Percentiles rank a stretch among this genome's conserved stretches.
These are phyloP conservation scores for Tephrocybe sp. DNA, from an alignment of 768 basidiomycete species.

Conservation along the genomic window DNA sequence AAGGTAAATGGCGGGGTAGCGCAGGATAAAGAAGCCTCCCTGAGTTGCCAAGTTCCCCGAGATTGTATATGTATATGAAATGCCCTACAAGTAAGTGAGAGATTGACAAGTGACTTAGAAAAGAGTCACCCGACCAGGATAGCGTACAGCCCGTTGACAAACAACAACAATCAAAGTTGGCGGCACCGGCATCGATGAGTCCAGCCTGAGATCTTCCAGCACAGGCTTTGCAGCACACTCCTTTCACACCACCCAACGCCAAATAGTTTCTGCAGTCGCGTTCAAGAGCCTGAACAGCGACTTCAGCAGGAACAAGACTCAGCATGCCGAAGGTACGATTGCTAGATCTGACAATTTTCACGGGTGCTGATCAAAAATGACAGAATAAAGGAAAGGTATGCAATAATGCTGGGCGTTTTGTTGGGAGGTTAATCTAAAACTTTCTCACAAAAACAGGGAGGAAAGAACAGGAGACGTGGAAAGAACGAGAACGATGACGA, in stretches of 20 bases:
- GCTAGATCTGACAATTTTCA: constrained; percentile 13
- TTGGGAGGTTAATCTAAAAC: not conserved
- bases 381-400: constrained; percentile 79
- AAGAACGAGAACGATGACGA: constrained; percentile 99
- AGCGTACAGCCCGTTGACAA: constrained; percentile 3
- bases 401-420: not conserved
- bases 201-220: constrained; percentile 8
- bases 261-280: constrained; percentile 11
- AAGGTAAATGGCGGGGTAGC: too few relatives aligned
- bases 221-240: not conserved
- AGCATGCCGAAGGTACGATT: constrained; percentile 52
- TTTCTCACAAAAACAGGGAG: constrained; percentile 63
- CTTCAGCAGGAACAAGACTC: constrained; percentile 12
- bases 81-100: too few relatives aligned
- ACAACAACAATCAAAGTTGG: constrained; percentile 15
- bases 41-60: not conserved
- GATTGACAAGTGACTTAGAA: not conserved
- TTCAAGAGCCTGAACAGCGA: constrained; percentile 8
- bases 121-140: not conserved
- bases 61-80: not conserved
- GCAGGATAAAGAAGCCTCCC: too few relatives aligned
- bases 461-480: constrained; percentile 98
- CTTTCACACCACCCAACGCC: constrained; percentile 1
- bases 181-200: constrained; percentile 16
- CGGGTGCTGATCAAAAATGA: constrained; percentile 16